Evolutionary conservation across 106 monocot genomes (phyloP).

Genomic region (Phalaenopsis aphrodite): DNA sequence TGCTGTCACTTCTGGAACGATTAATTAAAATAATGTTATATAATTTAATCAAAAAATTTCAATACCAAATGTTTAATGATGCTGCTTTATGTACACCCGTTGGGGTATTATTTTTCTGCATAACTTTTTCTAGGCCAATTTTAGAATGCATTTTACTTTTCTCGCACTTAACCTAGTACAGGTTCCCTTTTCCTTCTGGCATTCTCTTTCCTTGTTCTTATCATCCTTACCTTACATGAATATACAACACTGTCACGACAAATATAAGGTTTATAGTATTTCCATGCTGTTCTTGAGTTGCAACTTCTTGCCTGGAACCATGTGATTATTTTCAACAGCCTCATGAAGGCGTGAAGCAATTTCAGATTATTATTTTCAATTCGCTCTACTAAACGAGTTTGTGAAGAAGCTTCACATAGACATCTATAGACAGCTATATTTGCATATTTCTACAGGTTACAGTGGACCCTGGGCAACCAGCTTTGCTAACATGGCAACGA

Average conservation of each 20-base stretch:
- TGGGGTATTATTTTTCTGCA: too few relatives aligned
- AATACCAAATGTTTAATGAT: too few relatives aligned
- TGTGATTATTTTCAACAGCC: neutral
- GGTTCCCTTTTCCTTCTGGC: too few relatives aligned
- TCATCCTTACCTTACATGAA: too few relatives aligned
- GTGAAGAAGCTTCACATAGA: neutral
- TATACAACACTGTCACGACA: neutral
- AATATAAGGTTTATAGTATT: neutral
- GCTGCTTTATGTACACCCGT: too few relatives aligned
- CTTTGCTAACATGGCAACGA: slow-evolving; percentile 41
- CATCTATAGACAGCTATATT: neutral
- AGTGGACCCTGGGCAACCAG: slow-evolving; percentile 25
- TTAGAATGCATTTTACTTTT: too few relatives aligned
- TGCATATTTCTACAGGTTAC: slow-evolving; percentile 11
- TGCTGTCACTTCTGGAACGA: too few relatives aligned
- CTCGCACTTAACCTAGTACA: too few relatives aligned
- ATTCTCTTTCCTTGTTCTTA: too few relatives aligned
- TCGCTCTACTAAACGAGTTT: neutral
- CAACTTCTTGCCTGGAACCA: neutral
- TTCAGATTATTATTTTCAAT: neutral
- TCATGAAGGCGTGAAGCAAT: neutral
- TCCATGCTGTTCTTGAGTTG: neutral
- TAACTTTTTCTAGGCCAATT: too few relatives aligned
- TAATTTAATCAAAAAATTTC: too few relatives aligned
- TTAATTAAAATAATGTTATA: too few relatives aligned